Evolutionary conservation across 1,139 yeast genomes (phyloP), one percentile per base, ranked within the genome.

Genomic region (Taphrina confusa): DNA sequence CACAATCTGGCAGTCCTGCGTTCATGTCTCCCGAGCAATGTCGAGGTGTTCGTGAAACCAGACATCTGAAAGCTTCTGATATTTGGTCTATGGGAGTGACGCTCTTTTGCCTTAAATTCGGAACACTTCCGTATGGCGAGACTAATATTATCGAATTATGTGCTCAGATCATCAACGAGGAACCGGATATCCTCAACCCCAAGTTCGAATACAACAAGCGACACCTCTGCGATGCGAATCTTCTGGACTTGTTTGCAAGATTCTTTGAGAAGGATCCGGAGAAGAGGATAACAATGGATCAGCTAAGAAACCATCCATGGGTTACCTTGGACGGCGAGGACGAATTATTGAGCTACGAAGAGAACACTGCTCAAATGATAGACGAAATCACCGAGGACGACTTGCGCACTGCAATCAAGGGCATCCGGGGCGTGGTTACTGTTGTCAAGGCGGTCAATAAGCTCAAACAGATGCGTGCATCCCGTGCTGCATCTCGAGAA

Each of bases 31-130:
- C 92, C 0, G 60, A 82, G 85, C 73, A 87, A 66, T 69, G 37
- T 65, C 63, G 44, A 52, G 61, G 45, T 45, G 62, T 63, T 23
- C 57, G 82, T 68, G 78, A 83, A 0, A 81, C 82, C 0, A 68
- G 65, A 68, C 82, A 66, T 72, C 78, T 89, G 64, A 81, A 84
- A 1, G 85, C 87, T 3, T 82, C 89, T 0, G 94, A 86, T 70
- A 79, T 86, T 22, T 86, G 94, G 94, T 82, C 90, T 9, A 75
- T 86, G 69, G 94, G 94, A 0, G 87, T 88, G 2, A 84, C 90
- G 0, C 68, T 76, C 18, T 76, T 70, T 64, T 72, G 72, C 63
- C 68, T 75, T 66, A 58, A 67, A 20, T 72, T 70, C 57, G 78
- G 78, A 6, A 65, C 66, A 27, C 68, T 76, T 55, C 79, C 79